These are phyloP conservation scores for Basidiobolus meristosporus DNA, from an alignment of 371 early-diverging fungal species.

Conservation along the genomic window DNA sequence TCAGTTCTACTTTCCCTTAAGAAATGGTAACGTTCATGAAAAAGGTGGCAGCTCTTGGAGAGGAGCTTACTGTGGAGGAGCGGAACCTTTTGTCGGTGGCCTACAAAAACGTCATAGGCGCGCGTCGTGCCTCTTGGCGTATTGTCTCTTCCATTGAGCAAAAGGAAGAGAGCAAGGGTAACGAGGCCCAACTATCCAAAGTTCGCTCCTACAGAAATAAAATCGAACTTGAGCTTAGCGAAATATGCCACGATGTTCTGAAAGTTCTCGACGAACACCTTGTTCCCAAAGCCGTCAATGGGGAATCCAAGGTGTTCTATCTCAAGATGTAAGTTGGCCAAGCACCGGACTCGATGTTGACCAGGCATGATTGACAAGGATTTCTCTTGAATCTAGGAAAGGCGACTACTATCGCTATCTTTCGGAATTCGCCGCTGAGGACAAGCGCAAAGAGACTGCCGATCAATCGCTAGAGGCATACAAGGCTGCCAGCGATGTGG, in stretches of 20 bases:
- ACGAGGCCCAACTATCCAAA: constrained; percentile 39
- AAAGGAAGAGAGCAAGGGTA: constrained; percentile 66
- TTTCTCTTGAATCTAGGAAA: constrained; percentile 37
- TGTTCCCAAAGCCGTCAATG: constrained; percentile 38
- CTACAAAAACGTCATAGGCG: constrained; percentile 94
- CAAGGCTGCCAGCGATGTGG: constrained; percentile 89
- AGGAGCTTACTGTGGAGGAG: constrained; percentile 73
- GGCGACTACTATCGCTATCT: constrained; percentile 99
- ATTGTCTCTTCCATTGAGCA: constrained; percentile 85
- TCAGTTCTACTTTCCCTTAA: constrained; percentile 5
- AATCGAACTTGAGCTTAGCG: constrained; percentile 60
- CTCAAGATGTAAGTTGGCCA: constrained; percentile 55
- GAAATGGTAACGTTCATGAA: constrained; percentile 78
- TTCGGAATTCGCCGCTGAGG: constrained; percentile 89
- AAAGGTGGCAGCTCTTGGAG: constrained; percentile 15
- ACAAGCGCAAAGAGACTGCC: constrained; percentile 73
- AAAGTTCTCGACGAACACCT: constrained; percentile 54
- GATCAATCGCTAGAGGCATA: constrained; percentile 88
- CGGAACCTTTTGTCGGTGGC: constrained; percentile 92
- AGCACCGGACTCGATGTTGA: not conserved
- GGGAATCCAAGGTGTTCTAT: constrained; percentile 76
- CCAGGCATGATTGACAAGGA: not conserved
- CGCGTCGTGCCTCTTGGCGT: constrained; percentile 92
- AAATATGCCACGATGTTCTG: constrained; percentile 66
- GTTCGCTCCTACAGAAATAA: constrained; percentile 51